A percentile compares a stretch with the other conserved stretches of the same genome.
These are phyloP conservation scores for Zancudomyces culisetae DNA, from an alignment of 371 early-diverging fungal species.

Conservation along the genomic window DNA sequence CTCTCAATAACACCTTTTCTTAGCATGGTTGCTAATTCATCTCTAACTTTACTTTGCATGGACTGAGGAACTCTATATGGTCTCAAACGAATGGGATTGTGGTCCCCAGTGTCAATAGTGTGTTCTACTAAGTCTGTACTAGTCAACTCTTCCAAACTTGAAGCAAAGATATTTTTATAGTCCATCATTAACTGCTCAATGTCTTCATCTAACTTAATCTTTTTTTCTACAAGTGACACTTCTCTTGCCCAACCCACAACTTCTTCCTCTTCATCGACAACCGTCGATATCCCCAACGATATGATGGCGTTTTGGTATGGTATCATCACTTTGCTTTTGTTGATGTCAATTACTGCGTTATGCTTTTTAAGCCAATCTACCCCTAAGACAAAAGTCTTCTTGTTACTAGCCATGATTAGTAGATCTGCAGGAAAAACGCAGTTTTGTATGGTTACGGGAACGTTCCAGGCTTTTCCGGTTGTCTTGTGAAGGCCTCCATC, in stretches of 20 bases:
- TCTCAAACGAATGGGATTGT: slow-evolving; percentile 1
- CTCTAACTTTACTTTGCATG: slow-evolving; percentile 6
- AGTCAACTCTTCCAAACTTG: neutral
- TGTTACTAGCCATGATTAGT: neutral
- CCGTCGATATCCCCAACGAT: no score
- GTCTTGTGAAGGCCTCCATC: neutral
- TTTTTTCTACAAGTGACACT: no score
- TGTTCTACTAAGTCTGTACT: neutral
- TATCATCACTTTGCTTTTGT: neutral
- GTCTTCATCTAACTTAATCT: neutral
- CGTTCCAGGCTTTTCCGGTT: neutral
- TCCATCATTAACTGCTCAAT: neutral
- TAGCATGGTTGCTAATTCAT: slow-evolving; percentile 7
- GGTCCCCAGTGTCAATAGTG: slow-evolving; percentile 1
- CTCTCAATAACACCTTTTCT: neutral
- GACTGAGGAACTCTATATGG: slow-evolving; percentile 7
- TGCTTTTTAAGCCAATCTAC: neutral
- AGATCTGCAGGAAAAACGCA: neutral
- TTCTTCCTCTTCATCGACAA: no score
- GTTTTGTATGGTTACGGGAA: neutral
- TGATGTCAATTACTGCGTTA: neutral
- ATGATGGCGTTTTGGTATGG: no score
- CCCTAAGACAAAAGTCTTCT: neutral
- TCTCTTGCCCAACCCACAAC: no score
- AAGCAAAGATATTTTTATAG: neutral